A percentile compares a stretch with the other conserved stretches of the same genome.
Evolutionary conservation across 2,329 filamentous ascomycete genomes (phyloP).

Genomic region (Pyrenochaeta sp.): DNA sequence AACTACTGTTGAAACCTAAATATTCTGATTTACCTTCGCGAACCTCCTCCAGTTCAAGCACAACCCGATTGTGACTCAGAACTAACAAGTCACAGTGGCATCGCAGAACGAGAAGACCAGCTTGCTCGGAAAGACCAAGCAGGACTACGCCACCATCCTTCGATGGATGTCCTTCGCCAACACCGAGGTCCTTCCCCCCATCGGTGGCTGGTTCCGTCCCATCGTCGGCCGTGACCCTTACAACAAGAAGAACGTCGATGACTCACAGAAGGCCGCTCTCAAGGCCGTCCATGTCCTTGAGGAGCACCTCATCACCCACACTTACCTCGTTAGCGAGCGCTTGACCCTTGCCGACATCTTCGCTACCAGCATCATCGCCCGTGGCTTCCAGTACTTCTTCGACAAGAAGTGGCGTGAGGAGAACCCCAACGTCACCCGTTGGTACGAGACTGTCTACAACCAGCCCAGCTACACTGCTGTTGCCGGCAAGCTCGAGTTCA

Average conservation of each 20-base stretch:
- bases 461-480: slow-evolving; percentile 89
- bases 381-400: slow-evolving; percentile 93
- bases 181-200: slow-evolving; percentile 75
- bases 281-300: slow-evolving; percentile 78
- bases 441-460: slow-evolving; percentile 94
- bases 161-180: slow-evolving; percentile 99
- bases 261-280: slow-evolving; percentile 71
- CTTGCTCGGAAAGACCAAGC: slow-evolving; percentile 99
- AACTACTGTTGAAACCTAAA: slow-evolving; percentile 79
- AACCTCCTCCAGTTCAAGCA: slow-evolving; percentile 17
- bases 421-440: slow-evolving; percentile 87
- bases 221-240: slow-evolving; percentile 82
- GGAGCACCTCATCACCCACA: slow-evolving; percentile 88
- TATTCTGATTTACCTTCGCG: slow-evolving; percentile 85
- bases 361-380: slow-evolving; percentile 76
- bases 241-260: slow-evolving; percentile 98
- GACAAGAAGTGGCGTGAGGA: slow-evolving; percentile 85
- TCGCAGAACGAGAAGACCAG: slow-evolving; percentile 99
- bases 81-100: slow-evolving; percentile 70
- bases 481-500: slow-evolving; percentile 75
- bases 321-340: slow-evolving; percentile 97
- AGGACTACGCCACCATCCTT: slow-evolving; percentile 98
- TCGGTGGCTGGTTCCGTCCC: slow-evolving; percentile 86
- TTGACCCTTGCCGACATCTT: slow-evolving; percentile 97
- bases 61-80: slow-evolving; percentile 36